These are phyloP conservation scores for Saturnispora dispora DNA, from an alignment of 805 yeast species.

Conservation along the genomic window DNA sequence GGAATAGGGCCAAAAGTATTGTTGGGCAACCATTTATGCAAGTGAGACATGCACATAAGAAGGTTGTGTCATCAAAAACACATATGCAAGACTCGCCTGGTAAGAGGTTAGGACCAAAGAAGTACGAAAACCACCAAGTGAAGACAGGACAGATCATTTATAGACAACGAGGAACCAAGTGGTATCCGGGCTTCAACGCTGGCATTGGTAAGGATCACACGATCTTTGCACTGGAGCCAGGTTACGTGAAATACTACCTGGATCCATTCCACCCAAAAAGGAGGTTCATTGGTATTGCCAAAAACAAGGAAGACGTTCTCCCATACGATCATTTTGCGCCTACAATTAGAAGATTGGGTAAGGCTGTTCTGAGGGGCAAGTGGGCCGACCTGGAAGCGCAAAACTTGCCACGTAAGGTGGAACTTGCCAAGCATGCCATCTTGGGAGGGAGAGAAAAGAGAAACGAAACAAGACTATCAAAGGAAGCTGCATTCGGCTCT, in stretches of 20 bases:
- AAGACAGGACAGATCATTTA: conserved; percentile 77
- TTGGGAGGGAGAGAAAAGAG: conserved; percentile 33
- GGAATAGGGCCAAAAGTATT: background rate
- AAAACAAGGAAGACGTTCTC: conserved; percentile 49
- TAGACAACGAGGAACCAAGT: conserved; percentile 92
- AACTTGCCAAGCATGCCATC: conserved; percentile 45
- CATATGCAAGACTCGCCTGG: conserved; percentile 93
- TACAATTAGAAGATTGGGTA: conserved; percentile 76
- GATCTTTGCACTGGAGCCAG: conserved; percentile 83
- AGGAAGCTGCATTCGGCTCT: conserved; percentile 24
- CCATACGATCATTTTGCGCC: conserved; percentile 94
- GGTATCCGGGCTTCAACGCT: conserved; percentile 89
- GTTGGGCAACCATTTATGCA: conserved; percentile 20
- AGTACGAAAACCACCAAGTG: conserved; percentile 68
- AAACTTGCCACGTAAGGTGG: conserved; percentile 60
- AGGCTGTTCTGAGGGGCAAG: conserved; percentile 41
- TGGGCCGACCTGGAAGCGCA: conserved; percentile 51
- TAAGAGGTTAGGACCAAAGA: conserved; percentile 86
- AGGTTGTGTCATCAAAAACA: conserved; percentile 91
- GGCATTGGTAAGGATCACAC: conserved; percentile 93
- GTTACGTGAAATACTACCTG: conserved; percentile 79
- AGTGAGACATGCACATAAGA: conserved; percentile 86
- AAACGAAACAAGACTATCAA: conserved; percentile 29
- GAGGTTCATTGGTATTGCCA: conserved; percentile 81
- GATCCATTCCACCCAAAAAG: conserved; percentile 97